These are phyloP conservation scores for Pyronema domesticum DNA, from an alignment of 495 filamentous ascomycete genomes.

Conservation along the genomic window DNA sequence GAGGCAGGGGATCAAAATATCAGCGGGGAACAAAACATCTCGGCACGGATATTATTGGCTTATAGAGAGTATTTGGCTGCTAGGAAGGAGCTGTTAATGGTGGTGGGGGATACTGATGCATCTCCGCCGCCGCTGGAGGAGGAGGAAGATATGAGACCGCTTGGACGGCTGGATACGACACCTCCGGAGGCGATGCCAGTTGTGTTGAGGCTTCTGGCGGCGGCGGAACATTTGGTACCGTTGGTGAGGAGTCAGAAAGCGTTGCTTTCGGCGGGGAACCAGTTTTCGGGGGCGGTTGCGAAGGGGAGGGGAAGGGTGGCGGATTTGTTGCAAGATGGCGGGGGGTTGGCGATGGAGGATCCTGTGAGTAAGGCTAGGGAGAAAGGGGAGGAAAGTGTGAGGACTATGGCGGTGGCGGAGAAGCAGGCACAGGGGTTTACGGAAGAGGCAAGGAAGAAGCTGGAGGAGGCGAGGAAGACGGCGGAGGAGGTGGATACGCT, in stretches of 20 bases:
- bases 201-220: slow-evolving; percentile 14
- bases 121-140: neutral
- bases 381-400: neutral
- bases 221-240: slow-evolving; percentile 16
- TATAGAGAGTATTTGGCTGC: slow-evolving; percentile 15
- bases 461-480: slow-evolving; percentile 8
- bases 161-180: slow-evolving; percentile 1
- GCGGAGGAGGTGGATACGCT: slow-evolving; percentile 15
- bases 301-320: slow-evolving; percentile 4
- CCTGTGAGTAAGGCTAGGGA: neutral
- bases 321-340: slow-evolving; percentile 7
- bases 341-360: neutral
- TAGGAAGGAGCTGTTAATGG: slow-evolving; percentile 9
- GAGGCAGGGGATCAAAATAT: neutral
- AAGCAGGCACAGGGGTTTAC: neutral
- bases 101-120: slow-evolving; percentile 3
- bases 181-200: slow-evolving; percentile 10
- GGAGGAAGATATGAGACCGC: slow-evolving; percentile 2
- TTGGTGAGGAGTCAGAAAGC: slow-evolving; percentile 14
- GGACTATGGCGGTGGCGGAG: neutral
- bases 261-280: slow-evolving; percentile 12
- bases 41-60: slow-evolving; percentile 7
- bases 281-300: slow-evolving; percentile 8
- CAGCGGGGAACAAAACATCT: slow-evolving; percentile 6
- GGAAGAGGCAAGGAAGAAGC: slow-evolving; percentile 1